phyloP scores from a whole-genome alignment of 2,329 filamentous ascomycete genomes.

The Pseudogymnoascus sp. region DNA sequence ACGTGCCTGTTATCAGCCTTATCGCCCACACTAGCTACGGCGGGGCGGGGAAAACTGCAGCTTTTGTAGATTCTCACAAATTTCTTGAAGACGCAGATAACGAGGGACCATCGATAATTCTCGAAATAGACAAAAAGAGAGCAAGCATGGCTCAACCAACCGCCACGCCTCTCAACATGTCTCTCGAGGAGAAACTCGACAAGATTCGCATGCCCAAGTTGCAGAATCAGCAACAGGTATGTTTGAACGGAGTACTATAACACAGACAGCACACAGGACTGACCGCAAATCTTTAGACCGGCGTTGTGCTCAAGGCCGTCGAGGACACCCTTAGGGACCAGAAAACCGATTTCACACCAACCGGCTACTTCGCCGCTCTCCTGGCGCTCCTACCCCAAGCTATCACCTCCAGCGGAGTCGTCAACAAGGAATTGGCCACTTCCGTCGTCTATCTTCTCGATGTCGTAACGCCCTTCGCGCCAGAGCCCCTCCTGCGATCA shows the following conservation, averaged over 20 bases:
- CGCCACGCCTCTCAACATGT: conserved; percentile 34
- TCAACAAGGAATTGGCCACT: conserved; percentile 74
- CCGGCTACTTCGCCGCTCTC: conserved; percentile 92
- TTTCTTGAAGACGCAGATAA: conserved; percentile 14
- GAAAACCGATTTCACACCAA: conserved; percentile 72
- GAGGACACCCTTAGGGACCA: conserved; percentile 89
- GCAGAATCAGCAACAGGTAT: conserved; percentile 87
- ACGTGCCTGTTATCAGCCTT: background rate
- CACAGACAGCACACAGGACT: background rate
- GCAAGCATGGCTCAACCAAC: conserved; percentile 22
- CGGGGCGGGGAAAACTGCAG: conserved; percentile 10
- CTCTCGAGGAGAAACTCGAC: conserved; percentile 83
- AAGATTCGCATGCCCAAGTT: conserved; percentile 96
- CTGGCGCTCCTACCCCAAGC: conserved; percentile 79
- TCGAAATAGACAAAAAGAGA: conserved; percentile 8
- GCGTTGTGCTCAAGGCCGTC: conserved; percentile 79
- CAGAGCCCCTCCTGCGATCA: conserved; percentile 77
- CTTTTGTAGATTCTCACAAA: conserved; percentile 14
- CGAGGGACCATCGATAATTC: conserved; percentile 9
- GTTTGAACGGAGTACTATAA: conserved; percentile 19
- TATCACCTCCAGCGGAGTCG: conserved; percentile 51
- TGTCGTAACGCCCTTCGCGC: conserved; percentile 75
- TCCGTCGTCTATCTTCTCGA: conserved; percentile 95
- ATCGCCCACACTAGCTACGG: conserved; percentile 5
- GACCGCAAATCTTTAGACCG: conserved; percentile 47